Percentiles rank a stretch among this genome's conserved stretches.
These are phyloP conservation scores for Westerdykella ornata DNA, from an alignment of 2,329 filamentous ascomycete genomes.

Conservation along the genomic window DNA sequence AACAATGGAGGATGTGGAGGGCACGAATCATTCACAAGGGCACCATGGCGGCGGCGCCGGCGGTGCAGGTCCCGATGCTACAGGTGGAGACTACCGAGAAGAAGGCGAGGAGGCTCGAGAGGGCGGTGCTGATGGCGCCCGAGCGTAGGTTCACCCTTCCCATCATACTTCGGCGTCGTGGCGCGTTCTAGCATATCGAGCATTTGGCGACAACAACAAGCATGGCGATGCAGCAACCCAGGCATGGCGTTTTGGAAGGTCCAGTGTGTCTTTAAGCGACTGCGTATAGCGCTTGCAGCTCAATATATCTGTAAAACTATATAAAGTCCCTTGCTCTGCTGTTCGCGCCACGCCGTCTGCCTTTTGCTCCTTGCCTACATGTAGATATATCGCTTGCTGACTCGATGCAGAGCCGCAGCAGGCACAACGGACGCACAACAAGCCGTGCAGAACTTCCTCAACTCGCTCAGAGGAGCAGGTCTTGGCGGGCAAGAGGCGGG, in stretches of 20 bases:
- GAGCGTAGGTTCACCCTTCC: slow-evolving; percentile 80
- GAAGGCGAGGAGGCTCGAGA: slow-evolving; percentile 85
- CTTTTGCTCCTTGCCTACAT: slow-evolving; percentile 4
- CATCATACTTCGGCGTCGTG: slow-evolving; percentile 29
- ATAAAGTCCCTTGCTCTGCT: slow-evolving; percentile 19
- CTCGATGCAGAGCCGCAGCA: slow-evolving; percentile 41
- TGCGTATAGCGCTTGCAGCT: background rate
- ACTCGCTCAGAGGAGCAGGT: slow-evolving; percentile 61
- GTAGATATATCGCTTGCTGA: slow-evolving; percentile 17
- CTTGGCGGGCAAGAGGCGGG: slow-evolving; percentile 40
- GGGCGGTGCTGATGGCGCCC: slow-evolving; percentile 89
- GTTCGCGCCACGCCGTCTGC: slow-evolving; percentile 27
- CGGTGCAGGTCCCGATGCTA: slow-evolving; percentile 78
- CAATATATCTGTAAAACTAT: slow-evolving; percentile 7
- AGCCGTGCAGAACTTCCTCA: slow-evolving; percentile 81
- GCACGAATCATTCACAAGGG: slow-evolving; percentile 40
- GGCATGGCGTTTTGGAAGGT: slow-evolving; percentile 30
- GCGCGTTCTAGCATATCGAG: slow-evolving; percentile 26
- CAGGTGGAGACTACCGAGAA: slow-evolving; percentile 83
- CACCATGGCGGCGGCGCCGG: slow-evolving; percentile 50
- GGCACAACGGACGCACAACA: slow-evolving; percentile 61
- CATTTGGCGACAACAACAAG: slow-evolving; percentile 14
- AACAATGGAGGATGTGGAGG: slow-evolving; percentile 56
- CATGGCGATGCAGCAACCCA: slow-evolving; percentile 12
- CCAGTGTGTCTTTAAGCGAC: slow-evolving; percentile 7